Percentiles rank a stretch among this genome's conserved stretches.
Evolutionary conservation across 2,329 filamentous ascomycete species (phyloP).

Genomic region (Botrytis fragariae): DNA sequence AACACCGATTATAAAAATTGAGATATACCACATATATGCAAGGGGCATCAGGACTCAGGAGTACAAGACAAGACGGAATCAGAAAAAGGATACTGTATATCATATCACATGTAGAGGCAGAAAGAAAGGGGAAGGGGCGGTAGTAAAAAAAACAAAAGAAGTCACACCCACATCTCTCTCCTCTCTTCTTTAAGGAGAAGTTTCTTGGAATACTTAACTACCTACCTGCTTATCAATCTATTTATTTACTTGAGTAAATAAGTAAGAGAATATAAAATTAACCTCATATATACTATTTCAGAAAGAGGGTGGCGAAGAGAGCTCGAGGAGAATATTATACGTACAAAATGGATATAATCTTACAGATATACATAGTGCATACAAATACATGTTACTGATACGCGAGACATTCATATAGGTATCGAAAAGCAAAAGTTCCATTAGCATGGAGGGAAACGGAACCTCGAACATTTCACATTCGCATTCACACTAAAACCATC

Average conservation of each 20-base stretch:
- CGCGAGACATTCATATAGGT: neutral
- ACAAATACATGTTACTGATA: neutral
- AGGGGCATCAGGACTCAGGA: neutral
- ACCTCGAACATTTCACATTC: neutral
- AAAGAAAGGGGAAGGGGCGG: neutral
- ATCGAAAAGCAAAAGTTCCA: neutral
- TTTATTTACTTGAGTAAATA: neutral
- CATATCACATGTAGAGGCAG: neutral
- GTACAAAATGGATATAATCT: neutral
- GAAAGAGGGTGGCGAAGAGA: neutral
- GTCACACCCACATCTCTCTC: neutral
- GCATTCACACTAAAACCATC: neutral
- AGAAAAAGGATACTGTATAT: neutral
- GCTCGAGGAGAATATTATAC: neutral
- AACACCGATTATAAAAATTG: neutral
- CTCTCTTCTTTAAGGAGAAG: neutral
- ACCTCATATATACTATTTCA: neutral
- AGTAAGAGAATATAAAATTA: neutral
- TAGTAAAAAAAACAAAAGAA: too few species aligned
- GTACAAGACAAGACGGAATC: neutral
- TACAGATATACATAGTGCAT: neutral
- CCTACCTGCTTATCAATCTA: too few species aligned
- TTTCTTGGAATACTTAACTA: neutral
- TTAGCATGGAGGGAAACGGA: neutral
- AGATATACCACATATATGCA: neutral